Evolutionary conservation across 768 basidiomycete species (phyloP).

Genomic region (Lanmaoa rubissima): DNA sequence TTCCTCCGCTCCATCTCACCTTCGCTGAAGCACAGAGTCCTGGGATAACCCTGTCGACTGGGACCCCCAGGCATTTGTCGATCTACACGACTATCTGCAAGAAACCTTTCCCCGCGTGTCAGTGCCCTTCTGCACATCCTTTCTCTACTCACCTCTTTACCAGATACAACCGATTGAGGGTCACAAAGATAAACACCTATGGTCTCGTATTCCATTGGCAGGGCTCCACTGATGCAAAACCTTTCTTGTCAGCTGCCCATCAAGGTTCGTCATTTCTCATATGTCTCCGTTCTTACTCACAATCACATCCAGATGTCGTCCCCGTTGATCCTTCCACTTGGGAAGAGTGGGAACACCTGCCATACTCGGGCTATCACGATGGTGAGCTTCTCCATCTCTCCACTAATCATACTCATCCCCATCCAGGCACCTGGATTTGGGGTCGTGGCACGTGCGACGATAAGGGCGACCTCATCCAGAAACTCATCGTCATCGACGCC

Average conservation of each 20-base stretch:
- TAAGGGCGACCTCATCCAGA: not conserved
- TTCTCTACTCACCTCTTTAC: not conserved
- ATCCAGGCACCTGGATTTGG: not conserved
- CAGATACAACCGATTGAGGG: not conserved
- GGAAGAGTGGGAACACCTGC: not conserved
- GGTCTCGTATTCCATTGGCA: not conserved
- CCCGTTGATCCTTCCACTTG: not conserved
- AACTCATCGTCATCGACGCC: not conserved
- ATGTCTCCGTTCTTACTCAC: not conserved
- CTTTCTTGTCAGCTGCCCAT: not conserved
- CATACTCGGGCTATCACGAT: not conserved
- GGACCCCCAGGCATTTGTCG: not conserved
- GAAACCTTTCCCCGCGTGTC: not conserved
- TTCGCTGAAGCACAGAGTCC: not conserved
- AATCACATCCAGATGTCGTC: not conserved
- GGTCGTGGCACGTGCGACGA: not conserved
- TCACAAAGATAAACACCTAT: not conserved
- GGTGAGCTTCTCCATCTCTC: not conserved
- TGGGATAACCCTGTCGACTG: not conserved
- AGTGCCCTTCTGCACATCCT: not conserved
- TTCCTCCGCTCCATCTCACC: constrained; percentile 25
- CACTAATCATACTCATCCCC: not conserved
- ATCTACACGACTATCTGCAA: not conserved
- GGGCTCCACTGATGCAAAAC: not conserved
- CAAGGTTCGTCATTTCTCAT: not conserved